phyloP scores from a whole-genome alignment of 2,329 filamentous ascomycete genomes.

The Colletotrichum musae region DNA sequence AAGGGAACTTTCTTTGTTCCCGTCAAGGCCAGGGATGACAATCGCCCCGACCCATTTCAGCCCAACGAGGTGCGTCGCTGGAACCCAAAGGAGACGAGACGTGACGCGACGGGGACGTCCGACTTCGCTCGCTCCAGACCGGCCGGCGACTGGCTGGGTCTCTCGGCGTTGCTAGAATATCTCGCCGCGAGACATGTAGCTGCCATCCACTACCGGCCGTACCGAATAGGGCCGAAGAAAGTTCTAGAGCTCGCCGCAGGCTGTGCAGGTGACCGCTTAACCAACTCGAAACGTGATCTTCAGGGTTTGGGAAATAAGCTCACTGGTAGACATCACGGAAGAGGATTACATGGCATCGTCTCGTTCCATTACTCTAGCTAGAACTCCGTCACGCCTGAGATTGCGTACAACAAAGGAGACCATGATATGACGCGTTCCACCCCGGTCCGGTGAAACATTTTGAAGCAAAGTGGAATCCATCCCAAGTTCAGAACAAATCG shows the following conservation, averaged over 20 bases:
- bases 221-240: neutral
- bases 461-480: conserved; percentile 4
- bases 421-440: conserved; percentile 1
- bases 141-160: no score
- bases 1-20: neutral
- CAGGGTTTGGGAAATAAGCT: neutral
- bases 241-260: neutral
- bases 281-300: neutral
- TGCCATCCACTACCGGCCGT: neutral
- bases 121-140: no score
- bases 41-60: neutral
- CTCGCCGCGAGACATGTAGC: neutral
- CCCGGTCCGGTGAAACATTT: conserved; percentile 4
- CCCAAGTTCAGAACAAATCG: neutral
- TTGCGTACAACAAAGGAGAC: conserved; percentile 14
- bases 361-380: conserved; percentile 15
- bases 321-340: neutral
- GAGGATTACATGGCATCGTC: neutral
- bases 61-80: neutral
- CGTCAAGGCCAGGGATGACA: neutral
- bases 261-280: neutral
- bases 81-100: no score
- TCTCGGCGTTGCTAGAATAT: no score
- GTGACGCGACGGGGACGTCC: no score
- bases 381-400: neutral